phyloP scores from a whole-genome alignment of 768 basidiomycete species.

The Hericium rajendrae region DNA sequence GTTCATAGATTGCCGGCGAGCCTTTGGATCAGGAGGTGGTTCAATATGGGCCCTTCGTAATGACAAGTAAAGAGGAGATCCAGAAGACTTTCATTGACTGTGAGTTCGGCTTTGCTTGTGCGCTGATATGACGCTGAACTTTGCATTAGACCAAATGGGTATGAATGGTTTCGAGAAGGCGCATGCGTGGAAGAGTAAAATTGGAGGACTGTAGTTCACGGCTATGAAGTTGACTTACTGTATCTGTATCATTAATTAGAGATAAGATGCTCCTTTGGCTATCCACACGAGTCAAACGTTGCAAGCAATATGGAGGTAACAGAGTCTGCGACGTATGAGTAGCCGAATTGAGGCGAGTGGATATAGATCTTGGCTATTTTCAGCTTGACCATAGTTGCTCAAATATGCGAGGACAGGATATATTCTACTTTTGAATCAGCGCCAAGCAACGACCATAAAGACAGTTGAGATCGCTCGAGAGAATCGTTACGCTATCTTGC shows the following conservation, averaged over 20 bases:
- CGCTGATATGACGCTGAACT: slow-evolving; percentile 7
- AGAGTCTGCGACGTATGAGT: too few species aligned
- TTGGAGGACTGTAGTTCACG: slow-evolving; percentile 31
- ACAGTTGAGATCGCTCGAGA: background rate
- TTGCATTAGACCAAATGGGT: slow-evolving; percentile 50
- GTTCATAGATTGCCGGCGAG: background rate
- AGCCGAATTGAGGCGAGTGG: too few species aligned
- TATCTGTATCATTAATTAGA: too few species aligned
- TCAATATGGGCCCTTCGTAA: slow-evolving; percentile 84
- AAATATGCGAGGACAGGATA: background rate
- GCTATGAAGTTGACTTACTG: background rate
- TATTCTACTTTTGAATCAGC: background rate
- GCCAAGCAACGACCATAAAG: background rate
- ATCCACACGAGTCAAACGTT: too few species aligned
- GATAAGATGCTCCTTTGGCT: too few species aligned
- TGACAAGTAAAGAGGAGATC: slow-evolving; percentile 75
- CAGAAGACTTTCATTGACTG: slow-evolving; percentile 77
- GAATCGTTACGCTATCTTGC: background rate
- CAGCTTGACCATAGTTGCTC: too few species aligned
- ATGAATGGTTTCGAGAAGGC: slow-evolving; percentile 89
- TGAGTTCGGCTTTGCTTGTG: slow-evolving; percentile 23
- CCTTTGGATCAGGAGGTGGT: slow-evolving; percentile 78
- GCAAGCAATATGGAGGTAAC: too few species aligned
- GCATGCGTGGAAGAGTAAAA: slow-evolving; percentile 78
- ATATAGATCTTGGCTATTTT: too few species aligned